Evolutionary conservation across 805 yeast species (phyloP), one percentile per base, ranked within the genome.

Genomic region (Candida argentea): DNA sequence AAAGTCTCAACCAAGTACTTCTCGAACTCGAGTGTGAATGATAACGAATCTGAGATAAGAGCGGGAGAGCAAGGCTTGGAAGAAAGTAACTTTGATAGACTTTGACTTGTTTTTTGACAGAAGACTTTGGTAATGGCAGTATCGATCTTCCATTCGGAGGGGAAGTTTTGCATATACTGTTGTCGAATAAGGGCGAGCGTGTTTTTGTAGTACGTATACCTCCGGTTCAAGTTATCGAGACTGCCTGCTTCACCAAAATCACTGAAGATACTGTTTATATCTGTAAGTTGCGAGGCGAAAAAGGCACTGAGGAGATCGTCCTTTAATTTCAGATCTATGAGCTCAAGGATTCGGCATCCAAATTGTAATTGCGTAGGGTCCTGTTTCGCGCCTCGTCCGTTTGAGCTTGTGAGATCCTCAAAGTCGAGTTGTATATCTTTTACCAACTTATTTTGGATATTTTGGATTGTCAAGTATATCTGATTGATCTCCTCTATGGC

Each of bases 161-260:
- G 91, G 53, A 91, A 91, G 19, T 65, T 60, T 5, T 51, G 40
- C 1, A 62, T 46, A 39, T 68, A 73, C 18, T 63, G 65, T 1
- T 70, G 49, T 34, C 73, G 76, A 39, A 76, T 73, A 14, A 66
- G 63, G 29, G 66, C 67, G 34, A 89, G 55, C 1, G 83, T 67
- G 39, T 81, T 76, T 14, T 37, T 30, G 53, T 84, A 82, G 49
- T 80, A 89, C 18, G 86, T 70, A 49, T 74, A 91, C 27, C 98
- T 61, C 39, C 96, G 61, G 17, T 73, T 67, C 28, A 91, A 55
- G 51, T 91, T 91, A 34, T 91, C 98, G 34, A 91, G 57, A 4
- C 93, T 79, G 1, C 96, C 96, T 0, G 98, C 98, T 53, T 91
- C 98, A 42, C 86, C 96, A 9, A 74, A 65, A 6, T 76, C 64